These are phyloP conservation scores for Salvia splendens DNA, from an alignment of 257 asterid species.

Conservation along the genomic window DNA sequence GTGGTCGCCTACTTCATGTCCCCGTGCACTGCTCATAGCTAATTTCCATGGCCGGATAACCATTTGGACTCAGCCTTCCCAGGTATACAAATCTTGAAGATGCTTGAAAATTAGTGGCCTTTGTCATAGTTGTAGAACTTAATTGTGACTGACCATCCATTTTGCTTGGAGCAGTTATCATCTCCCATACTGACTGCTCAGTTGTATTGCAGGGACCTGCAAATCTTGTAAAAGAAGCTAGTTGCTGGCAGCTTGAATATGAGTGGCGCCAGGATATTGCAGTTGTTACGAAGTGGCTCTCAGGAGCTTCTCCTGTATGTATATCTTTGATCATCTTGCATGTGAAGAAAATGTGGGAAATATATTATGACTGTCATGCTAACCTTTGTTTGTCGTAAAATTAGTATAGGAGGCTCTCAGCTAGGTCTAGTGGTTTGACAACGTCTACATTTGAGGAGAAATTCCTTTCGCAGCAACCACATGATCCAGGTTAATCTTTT, in stretches of 20 bases:
- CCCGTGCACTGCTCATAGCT: slow-evolving; percentile 91
- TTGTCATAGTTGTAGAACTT: slow-evolving; percentile 20
- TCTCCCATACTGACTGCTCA: slow-evolving; percentile 16
- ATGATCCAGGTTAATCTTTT: slow-evolving; percentile 68
- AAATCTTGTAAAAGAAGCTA: slow-evolving; percentile 87
- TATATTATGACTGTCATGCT: slow-evolving; percentile 15
- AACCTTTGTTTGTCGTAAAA: slow-evolving; percentile 42
- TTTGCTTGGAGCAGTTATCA: slow-evolving; percentile 22
- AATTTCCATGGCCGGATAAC: slow-evolving; percentile 96
- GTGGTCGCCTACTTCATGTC: slow-evolving; percentile 96
- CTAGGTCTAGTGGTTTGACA: slow-evolving; percentile 66
- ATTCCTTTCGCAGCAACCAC: slow-evolving; percentile 87
- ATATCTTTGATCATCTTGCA: slow-evolving; percentile 30
- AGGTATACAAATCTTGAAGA: slow-evolving; percentile 49
- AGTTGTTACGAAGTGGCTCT: slow-evolving; percentile 95
- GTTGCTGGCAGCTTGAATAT: slow-evolving; percentile 94
- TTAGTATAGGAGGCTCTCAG: slow-evolving; percentile 99
- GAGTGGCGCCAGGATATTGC: slow-evolving; percentile 99
- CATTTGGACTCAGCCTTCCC: slow-evolving; percentile 97
- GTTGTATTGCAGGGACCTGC: slow-evolving; percentile 66
- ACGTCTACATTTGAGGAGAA: slow-evolving; percentile 90
- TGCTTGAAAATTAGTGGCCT: slow-evolving; percentile 21
- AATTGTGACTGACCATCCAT: background rate
- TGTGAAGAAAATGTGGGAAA: slow-evolving; percentile 18
- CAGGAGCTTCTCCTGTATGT: slow-evolving; percentile 97